phyloP scores from a whole-genome alignment of 768 basidiomycete species.

The Suillus sp. region DNA sequence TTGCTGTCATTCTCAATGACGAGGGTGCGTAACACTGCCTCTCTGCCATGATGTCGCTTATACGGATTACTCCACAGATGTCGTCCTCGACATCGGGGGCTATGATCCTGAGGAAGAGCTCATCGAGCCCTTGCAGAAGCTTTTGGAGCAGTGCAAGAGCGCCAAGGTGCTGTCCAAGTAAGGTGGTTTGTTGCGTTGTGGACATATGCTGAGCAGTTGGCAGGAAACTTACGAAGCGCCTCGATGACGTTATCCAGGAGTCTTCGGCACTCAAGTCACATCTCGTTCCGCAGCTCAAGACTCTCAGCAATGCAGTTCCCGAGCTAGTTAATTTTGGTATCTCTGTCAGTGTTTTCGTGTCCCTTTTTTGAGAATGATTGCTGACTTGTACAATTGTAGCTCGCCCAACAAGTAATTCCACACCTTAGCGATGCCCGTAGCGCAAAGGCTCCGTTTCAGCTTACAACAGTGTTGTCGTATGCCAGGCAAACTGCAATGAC shows the following conservation, averaged over 20 bases:
- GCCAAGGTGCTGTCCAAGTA: constrained; percentile 82
- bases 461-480: constrained; percentile 68
- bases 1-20: constrained; percentile 72
- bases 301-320: constrained; percentile 69
- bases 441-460: constrained; percentile 76
- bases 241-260: constrained; percentile 78
- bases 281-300: constrained; percentile 72
- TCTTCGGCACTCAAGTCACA: constrained; percentile 71
- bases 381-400: constrained; percentile 43
- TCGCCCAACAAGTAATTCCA: constrained; percentile 87
- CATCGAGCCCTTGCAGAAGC: constrained; percentile 77
- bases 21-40: constrained; percentile 52
- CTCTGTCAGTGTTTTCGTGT: constrained; percentile 51
- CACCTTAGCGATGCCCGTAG: constrained; percentile 82
- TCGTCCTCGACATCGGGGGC: constrained; percentile 70
- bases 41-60: neutral
- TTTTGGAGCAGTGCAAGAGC: constrained; percentile 80
- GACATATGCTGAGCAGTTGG: constrained; percentile 11
- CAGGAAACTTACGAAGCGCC: constrained; percentile 85
- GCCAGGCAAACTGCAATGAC: constrained; percentile 73
- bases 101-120: constrained; percentile 75
- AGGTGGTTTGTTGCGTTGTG: constrained; percentile 24
- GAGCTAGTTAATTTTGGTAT: constrained; percentile 92
- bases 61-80: constrained; percentile 49
- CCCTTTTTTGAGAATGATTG: neutral